Evolutionary conservation across 2,329 filamentous ascomycete species (phyloP), one percentile per base, ranked within the genome.

Genomic region (Colletotrichum tamarilloi): DNA sequence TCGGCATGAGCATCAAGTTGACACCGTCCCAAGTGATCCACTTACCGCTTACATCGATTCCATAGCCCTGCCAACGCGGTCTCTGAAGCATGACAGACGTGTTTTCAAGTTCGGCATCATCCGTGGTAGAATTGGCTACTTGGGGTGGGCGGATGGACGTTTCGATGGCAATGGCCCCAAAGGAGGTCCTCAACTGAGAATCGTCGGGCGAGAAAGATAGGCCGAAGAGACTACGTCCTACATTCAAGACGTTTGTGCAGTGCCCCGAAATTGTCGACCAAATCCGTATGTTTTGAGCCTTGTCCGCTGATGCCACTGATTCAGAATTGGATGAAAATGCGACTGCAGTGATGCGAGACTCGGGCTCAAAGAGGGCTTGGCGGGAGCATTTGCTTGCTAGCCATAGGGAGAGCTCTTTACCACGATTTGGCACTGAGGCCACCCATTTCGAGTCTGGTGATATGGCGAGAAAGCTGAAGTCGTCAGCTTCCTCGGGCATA

Each of bases 101-200:
- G 19, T 57, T 11, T 32, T 22, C 26, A 12, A 2, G 2, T 6
- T 32, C 28, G 16, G 8, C 14, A 57, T 35, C 56, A 3, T 24
- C 9, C 4, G 2, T 24, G 3, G 8, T 8, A 16, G 1, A 2
- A 12, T 19, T 26, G 8, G 8, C 32, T 19, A 19, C 26, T 16
- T 14, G 7, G 1, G 16, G 3, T 30, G 35, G 1, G 4, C 2
- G 2, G 35, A 1, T 0, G 7, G 8, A 9, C 5, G 8, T 14
- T 9, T 6, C 9, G 19, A 49, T n/a, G 8, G 42, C 7, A 14
- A 30, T 28, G 1, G 9, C 5, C 16, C 24, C 59, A 5, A 11
- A 26, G 3, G 4, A 0, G 1, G 24, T 16, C 19, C 2, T 8
- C 14, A 62, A 22, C 1, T 46, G 28, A 4, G 11, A 5, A n/a